Evolutionary conservation across 2,329 filamentous ascomycete genomes (phyloP).

Genomic region (Westerdykella ornata): DNA sequence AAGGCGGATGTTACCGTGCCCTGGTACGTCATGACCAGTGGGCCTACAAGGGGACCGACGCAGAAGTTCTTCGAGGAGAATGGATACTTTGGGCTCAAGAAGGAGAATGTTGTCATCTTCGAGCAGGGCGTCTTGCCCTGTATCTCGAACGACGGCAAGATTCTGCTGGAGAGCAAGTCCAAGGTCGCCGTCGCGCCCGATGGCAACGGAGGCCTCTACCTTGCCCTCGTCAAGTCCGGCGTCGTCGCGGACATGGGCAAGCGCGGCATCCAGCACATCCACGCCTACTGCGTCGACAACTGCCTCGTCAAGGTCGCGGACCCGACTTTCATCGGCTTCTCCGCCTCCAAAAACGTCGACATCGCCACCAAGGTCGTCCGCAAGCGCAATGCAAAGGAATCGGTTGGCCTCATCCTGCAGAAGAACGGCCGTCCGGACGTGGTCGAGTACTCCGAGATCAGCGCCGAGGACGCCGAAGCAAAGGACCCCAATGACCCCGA

Average conservation of each 20-base stretch:
- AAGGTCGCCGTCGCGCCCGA: conserved; percentile 92
- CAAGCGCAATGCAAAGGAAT: conserved; percentile 93
- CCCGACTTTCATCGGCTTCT: conserved; percentile 89
- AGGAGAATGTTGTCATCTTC: conserved; percentile 84
- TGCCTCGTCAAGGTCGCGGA: conserved; percentile 99
- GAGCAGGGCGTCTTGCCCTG: conserved; percentile 96
- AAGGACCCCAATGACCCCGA: conserved; percentile 72
- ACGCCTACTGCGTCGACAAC: conserved; percentile 98
- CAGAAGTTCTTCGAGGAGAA: conserved; percentile 87
- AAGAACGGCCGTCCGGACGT: conserved; percentile 97
- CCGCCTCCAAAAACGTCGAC: conserved; percentile 79
- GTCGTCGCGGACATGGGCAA: conserved; percentile 82
- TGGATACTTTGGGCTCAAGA: conserved; percentile 80
- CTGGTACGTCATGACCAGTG: conserved; percentile 99
- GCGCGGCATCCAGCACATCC: conserved; percentile 88
- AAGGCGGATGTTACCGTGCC: conserved; percentile 60
- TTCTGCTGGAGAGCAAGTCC: conserved; percentile 82
- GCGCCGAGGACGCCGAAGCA: conserved; percentile 79
- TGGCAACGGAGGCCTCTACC: conserved; percentile 94
- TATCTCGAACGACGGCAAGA: conserved; percentile 96
- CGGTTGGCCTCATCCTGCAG: conserved; percentile 85
- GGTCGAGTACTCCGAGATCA: conserved; percentile 97
- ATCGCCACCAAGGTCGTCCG: conserved; percentile 99
- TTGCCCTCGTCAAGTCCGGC: conserved; percentile 73
- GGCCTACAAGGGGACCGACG: conserved; percentile 85